Percentiles rank a stretch among this genome's conserved stretches.
Conservation (phyloP, 176 grass and related monocot genomes). For the Rhynchospora breviuscula region DNA sequence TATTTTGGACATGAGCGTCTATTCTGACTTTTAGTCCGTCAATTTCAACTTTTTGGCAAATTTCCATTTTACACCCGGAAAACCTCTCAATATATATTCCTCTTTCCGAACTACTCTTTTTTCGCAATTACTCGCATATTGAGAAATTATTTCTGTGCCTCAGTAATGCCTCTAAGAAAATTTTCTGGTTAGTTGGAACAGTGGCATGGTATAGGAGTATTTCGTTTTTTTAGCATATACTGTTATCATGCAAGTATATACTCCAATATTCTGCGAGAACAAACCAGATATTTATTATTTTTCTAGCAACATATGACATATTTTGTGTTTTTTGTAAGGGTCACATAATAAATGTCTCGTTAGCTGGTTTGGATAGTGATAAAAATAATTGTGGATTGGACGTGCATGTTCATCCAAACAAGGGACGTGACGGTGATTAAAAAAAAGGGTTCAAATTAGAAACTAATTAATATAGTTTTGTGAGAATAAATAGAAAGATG, state of each 20-base stretch:
- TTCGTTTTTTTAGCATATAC: background rate
- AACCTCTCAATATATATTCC: background rate
- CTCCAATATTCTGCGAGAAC: background rate
- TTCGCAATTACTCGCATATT: background rate
- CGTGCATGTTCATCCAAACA: background rate
- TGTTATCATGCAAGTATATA: background rate
- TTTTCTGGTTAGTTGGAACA: no score
- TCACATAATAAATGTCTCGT: background rate
- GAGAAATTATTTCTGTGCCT: background rate
- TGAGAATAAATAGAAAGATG: background rate
- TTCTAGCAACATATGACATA: background rate
- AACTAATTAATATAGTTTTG: background rate
- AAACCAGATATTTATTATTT: background rate
- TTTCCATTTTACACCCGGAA: background rate
- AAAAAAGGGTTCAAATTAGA: background rate
- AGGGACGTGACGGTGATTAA: background rate
- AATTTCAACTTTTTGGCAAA: background rate
- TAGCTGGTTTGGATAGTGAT: conserved; percentile 11
- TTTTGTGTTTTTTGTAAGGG: background rate
- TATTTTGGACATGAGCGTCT: background rate
- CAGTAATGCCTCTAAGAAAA: no score
- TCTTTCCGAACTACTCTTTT: background rate
- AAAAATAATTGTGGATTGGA: background rate
- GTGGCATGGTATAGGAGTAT: background rate
- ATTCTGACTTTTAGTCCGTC: background rate